Conservation (phyloP, 1,284 basidiomycete species). For the Jaminaea rosea region DNA sequence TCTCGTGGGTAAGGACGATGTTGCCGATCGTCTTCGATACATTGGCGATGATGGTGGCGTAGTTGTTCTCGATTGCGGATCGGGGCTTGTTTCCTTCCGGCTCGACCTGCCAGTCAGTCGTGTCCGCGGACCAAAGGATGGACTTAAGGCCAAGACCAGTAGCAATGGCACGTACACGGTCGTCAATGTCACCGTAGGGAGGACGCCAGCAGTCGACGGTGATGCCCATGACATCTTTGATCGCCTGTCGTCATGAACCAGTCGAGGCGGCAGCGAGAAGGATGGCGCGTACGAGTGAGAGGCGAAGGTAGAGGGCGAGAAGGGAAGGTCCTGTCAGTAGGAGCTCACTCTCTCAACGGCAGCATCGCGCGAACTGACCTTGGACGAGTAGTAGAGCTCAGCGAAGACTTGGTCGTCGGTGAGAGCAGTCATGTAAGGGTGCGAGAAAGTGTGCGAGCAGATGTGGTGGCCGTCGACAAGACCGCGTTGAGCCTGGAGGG, state of each 20-base stretch:
- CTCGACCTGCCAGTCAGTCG: slow-evolving; percentile 47
- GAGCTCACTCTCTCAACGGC: too few species aligned
- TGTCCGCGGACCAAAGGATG: slow-evolving; percentile 50
- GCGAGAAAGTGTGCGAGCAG: slow-evolving; percentile 25
- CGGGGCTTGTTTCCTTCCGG: slow-evolving; percentile 37
- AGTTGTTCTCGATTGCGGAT: slow-evolving; percentile 48
- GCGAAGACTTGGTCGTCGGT: slow-evolving; percentile 48
- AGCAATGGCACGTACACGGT: slow-evolving; percentile 52
- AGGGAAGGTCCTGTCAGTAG: too few species aligned
- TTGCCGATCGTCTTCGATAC: slow-evolving; percentile 17
- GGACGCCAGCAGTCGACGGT: slow-evolving; percentile 49
- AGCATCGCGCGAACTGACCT: too few species aligned
- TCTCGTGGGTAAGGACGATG: slow-evolving; percentile 44
- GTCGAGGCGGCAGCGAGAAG: too few species aligned
- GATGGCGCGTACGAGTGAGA: too few species aligned
- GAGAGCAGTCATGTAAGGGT: slow-evolving; percentile 18
- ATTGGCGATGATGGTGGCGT: slow-evolving; percentile 24
- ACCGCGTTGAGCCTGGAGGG: slow-evolving; percentile 16
- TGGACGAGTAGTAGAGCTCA: slow-evolving; percentile 53
- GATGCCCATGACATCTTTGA: slow-evolving; percentile 51
- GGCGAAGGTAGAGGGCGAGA: too few species aligned
- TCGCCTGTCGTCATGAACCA: too few species aligned
- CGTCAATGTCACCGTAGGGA: slow-evolving; percentile 52
- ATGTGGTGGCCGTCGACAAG: slow-evolving; percentile 18
- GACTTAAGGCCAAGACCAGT: slow-evolving; percentile 49